A percentile compares a stretch with the other conserved stretches of the same genome.
Evolutionary conservation across 2,329 filamentous ascomycete genomes (phyloP).

Genomic region (Diaporthe longicolla): DNA sequence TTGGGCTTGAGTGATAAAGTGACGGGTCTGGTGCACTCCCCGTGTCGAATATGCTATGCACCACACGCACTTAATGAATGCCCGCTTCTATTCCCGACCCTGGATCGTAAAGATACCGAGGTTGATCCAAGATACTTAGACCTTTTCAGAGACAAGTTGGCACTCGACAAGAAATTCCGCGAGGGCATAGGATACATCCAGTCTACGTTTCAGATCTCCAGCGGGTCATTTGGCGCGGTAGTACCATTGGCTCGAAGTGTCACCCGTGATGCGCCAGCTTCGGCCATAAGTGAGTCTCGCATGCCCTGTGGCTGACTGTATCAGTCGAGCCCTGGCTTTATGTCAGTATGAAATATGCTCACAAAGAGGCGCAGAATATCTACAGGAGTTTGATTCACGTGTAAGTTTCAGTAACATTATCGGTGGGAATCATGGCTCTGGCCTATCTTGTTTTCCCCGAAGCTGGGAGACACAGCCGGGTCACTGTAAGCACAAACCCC

Average conservation of each 20-base stretch:
- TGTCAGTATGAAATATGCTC: not conserved
- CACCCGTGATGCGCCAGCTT: conserved; percentile 4
- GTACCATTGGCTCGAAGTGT: not conserved
- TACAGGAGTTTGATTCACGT: not conserved
- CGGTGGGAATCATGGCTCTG: rapidly evolving
- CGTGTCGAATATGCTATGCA: not conserved
- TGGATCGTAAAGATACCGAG: not conserved
- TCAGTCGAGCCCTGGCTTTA: too few species aligned
- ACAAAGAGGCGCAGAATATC: not conserved
- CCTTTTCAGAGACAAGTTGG: not conserved
- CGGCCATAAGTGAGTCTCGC: conserved; percentile 23
- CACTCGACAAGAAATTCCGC: not conserved
- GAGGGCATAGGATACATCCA: not conserved
- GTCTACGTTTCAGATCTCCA: conserved; percentile 10
- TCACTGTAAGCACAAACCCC: not conserved
- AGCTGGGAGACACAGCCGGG: not conserved
- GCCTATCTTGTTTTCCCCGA: too few species aligned
- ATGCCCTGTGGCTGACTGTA: not conserved
- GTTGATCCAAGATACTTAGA: not conserved
- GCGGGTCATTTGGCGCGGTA: not conserved
- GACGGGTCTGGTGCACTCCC: not conserved
- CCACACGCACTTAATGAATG: not conserved
- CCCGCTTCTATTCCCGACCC: not conserved
- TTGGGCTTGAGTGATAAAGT: not conserved
- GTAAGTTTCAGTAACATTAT: not conserved